Base-by-base conservation (phyloP, 1,284 basidiomycete species). In the Cerrena zonata region DNA sequence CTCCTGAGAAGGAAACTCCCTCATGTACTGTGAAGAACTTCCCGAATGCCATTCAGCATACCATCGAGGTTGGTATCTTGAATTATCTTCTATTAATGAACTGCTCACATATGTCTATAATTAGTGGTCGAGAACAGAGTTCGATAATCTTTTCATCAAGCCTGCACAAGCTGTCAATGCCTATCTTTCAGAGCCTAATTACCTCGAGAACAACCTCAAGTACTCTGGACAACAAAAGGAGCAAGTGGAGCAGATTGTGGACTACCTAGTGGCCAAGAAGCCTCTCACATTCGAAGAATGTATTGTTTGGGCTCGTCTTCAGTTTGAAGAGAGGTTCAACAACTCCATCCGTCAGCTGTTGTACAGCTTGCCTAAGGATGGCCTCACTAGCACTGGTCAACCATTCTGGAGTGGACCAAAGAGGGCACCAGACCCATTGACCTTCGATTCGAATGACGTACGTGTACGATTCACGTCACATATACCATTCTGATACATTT, bases 1-100 rank as follows among this genome's bases (percentile, higher is more conserved):
- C 96, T 41, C 96, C 96, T 18, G 97, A 99, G 73, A 99, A 98
- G 73, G 91, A 95, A 65, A 89, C 94, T 13, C 92, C 97, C 10
- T 92, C 92, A 38, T 99, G 97, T 72, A 99, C 96, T 7, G 90
- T 99, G 65, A 99, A 98, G 75, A 98, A 94, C 72, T 99, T 99
- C 82, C 96, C 96, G 25, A 97, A 99, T 67, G 87, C 89, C 30
- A 99, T 99, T 60, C 88, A 94, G 61, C 96, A 99, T 72, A 98
- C 95, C n/a, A 99, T 99, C 58, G 91, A 95, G 76, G 89, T 88
- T 60, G 56, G 72, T 53, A 23, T 40, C 5, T 13, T 48, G 18
- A 45, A 15, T 47, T 34, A 12, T n/a, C 41, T 37, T 51, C 19
- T 18, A 26, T 19, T 13, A 25, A 23, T 23, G 11, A 13, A 38